Conservation (phyloP, 257 asterid genomes). For the Fraxinus pennsylvanica region DNA sequence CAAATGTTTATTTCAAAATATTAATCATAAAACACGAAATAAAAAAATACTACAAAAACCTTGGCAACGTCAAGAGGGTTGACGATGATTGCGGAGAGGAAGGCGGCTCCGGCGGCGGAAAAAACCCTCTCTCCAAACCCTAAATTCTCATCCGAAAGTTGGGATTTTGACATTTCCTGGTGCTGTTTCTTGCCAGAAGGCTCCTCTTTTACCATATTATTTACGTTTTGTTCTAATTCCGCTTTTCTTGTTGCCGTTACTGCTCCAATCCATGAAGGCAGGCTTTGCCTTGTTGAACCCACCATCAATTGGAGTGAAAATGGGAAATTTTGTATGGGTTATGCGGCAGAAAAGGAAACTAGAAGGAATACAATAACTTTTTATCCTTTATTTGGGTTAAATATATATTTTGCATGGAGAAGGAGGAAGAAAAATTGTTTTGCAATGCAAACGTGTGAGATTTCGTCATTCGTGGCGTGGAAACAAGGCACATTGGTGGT, state of each 20-base stretch:
- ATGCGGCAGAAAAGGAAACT: not conserved
- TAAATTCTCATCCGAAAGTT: conserved; percentile 46
- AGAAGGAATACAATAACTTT: not conserved
- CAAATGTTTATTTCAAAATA: conserved; percentile 2
- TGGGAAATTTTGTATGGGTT: not conserved
- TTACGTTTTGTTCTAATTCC: conserved; percentile 39
- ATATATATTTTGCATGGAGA: conserved; percentile 21
- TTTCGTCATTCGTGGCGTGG: conserved; percentile 47
- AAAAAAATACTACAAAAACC: conserved; percentile 26
- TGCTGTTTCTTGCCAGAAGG: not conserved
- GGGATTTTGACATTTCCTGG: conserved; percentile 19
- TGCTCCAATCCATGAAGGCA: conserved; percentile 62
- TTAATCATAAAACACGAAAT: not conserved
- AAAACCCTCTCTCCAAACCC: conserved; percentile 68
- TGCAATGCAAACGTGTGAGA: conserved; percentile 2
- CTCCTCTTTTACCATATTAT: conserved; percentile 25
- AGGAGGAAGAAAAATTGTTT: not conserved
- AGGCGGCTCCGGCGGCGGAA: conserved; percentile 84
- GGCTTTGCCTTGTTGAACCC: conserved; percentile 51
- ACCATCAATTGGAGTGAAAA: conserved; percentile 30
- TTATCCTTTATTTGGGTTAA: not conserved
- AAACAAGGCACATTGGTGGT: conserved; percentile 30
- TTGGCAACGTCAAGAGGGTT: conserved; percentile 91
- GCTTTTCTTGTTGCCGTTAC: conserved; percentile 41
- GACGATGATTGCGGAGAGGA: conserved; percentile 70